Evolutionary conservation across 108 stramenopile species (phyloP).

Genomic region (Hondaea fermentalgiana): DNA sequence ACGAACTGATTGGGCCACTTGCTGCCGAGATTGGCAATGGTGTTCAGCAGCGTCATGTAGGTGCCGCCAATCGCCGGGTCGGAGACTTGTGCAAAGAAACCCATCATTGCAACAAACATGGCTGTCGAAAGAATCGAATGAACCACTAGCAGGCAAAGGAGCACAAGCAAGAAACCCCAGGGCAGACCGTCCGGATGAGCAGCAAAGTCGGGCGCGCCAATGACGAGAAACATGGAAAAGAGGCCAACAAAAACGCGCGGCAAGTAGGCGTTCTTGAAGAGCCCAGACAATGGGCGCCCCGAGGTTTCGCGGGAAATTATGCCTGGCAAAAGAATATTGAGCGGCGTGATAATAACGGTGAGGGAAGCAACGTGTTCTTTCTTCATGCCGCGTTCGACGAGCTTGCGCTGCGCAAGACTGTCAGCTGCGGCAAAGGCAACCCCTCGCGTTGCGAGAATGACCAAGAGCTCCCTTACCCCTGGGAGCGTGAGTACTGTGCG

Average conservation of each 20-base stretch:
- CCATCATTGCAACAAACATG: conserved; percentile 96
- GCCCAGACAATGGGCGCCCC: conserved; percentile 51
- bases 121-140: conserved; percentile 73
- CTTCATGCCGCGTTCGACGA: conserved; percentile 52
- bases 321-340: conserved; percentile 70
- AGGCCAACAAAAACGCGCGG: conserved; percentile 59
- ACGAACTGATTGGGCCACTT: conserved; percentile 77
- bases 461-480: conserved; percentile 64
- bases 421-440: conserved; percentile 50
- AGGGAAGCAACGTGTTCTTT: conserved; percentile 32
- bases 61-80: conserved; percentile 96
- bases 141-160: conserved; percentile 69
- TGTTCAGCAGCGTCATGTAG: conserved; percentile 99
- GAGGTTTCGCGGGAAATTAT: not conserved
- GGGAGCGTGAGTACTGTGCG: conserved; percentile 73
- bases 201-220: conserved; percentile 50
- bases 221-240: conserved; percentile 62
- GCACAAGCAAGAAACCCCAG: conserved; percentile 53
- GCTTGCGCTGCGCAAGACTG: conserved; percentile 42
- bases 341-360: conserved; percentile 54
- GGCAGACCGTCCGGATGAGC: not conserved
- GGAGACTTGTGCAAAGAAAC: conserved; percentile 85
- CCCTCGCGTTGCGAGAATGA: conserved; percentile 67
- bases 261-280: conserved; percentile 71
- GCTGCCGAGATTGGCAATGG: conserved; percentile 82